Evolutionary conservation across 2,329 filamentous ascomycete species (phyloP), one percentile per base, ranked within the genome.

Genomic region (Stenocarpella maydis): DNA sequence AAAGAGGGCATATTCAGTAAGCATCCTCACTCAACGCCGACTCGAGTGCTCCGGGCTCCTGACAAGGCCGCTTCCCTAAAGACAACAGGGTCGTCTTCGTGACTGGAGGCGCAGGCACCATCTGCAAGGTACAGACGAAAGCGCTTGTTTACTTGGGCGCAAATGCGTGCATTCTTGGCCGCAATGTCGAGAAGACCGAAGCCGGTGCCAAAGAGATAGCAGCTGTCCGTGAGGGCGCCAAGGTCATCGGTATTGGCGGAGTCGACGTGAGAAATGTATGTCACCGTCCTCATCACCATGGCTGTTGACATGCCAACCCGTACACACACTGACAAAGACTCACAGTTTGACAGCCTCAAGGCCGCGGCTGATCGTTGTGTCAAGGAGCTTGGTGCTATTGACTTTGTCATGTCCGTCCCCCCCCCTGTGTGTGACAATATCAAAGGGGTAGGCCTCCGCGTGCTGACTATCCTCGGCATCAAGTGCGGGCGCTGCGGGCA

Each of bases 41-140:
- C 6, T 21, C 28, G 21, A 17, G 17, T 21, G 4, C 10, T 6
- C 21, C 21, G 12, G 37, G 21, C 17, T 39, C 2, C 65, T 66
- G n/a, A 45, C 26, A 31, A 4, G 41, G 12, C 58, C 17, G 10
- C 34, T 19, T 28, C 10, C 54, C 2, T 15, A 75, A 97, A 97
- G 93, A 91, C 72, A 90, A 91, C 78, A 95, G 96, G 76, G 95
- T 98, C 53, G 88, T 95, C 74, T 97, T 98, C 81, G 97, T 97
- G 77, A 99, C 96, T 4, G 96, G 96, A 69, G 96, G 96, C 65
- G 94, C 94, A 6, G 95, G 96, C 67, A 91, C 92, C 31, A 98
- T 99, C 77, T 98, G 96, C 84, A 96, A 92, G 75, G 94, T 93
- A 67, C 96, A 98, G 83, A 96, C 97, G 39, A 89, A 94, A 73